phyloP scores from a whole-genome alignment of 2,329 filamentous ascomycete species.

The Cladosporium sp. region DNA sequence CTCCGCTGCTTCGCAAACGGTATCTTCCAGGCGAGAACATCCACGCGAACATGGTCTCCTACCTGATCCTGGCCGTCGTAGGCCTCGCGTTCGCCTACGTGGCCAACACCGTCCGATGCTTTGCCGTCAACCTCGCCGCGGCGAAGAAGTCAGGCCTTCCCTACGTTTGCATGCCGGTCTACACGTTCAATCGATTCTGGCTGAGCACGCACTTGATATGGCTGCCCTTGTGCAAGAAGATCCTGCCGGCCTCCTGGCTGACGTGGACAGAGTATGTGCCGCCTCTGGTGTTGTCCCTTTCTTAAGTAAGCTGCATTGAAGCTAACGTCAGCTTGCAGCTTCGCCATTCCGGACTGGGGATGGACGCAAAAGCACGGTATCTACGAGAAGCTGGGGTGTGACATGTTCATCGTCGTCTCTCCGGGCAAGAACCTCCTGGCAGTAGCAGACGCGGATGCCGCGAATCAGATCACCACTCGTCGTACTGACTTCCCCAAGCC shows the following conservation, averaged over 20 bases:
- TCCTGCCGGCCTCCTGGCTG: constrained; percentile 50
- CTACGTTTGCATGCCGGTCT: constrained; percentile 37
- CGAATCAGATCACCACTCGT: constrained; percentile 58
- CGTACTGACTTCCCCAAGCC: constrained; percentile 69
- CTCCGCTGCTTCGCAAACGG: too few relatives aligned
- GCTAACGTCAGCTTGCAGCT: constrained; percentile 30
- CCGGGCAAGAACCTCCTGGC: constrained; percentile 49
- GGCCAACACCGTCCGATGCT: constrained; percentile 31
- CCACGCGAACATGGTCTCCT: constrained; percentile 14
- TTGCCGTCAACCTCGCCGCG: constrained; percentile 36
- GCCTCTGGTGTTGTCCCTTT: background rate
- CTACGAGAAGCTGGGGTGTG: constrained; percentile 52
- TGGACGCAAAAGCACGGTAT: constrained; percentile 51
- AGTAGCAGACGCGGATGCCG: constrained; percentile 58
- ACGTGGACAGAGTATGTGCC: constrained; percentile 53
- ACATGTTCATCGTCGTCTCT: constrained; percentile 59
- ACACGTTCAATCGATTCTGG: constrained; percentile 50
- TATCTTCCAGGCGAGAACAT: too few relatives aligned
- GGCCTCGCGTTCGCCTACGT: constrained; percentile 31
- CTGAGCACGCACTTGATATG: constrained; percentile 50
- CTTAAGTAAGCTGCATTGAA: too few relatives aligned
- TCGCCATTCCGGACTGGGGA: constrained; percentile 54
- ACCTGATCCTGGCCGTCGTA: constrained; percentile 22
- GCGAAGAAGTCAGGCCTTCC: constrained; percentile 43
- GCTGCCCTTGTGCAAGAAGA: constrained; percentile 48